These are phyloP conservation scores for Neopestalotiopsis clavispora DNA, from an alignment of 2,329 filamentous ascomycete genomes.

Conservation along the genomic window DNA sequence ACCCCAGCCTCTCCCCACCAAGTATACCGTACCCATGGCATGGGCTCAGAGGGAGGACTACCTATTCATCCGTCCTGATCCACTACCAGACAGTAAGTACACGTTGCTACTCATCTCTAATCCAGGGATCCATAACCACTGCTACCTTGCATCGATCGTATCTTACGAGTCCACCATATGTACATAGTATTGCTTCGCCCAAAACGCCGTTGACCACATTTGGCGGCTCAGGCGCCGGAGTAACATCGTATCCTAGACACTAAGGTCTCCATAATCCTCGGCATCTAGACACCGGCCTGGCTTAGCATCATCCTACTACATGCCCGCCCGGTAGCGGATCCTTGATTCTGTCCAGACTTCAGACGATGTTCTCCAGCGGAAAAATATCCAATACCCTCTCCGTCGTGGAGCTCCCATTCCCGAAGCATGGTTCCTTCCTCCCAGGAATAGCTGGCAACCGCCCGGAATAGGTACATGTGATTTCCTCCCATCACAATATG, in stretches of 20 bases:
- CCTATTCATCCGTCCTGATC: background rate
- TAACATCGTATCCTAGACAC: background rate
- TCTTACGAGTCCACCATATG: background rate
- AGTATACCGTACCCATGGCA: background rate
- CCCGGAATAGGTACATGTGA: background rate
- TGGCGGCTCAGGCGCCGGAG: background rate
- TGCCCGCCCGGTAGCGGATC: background rate
- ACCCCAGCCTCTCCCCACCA: background rate
- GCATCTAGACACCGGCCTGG: background rate
- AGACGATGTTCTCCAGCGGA: background rate
- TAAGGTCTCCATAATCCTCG: background rate
- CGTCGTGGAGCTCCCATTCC: background rate
- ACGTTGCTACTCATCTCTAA: background rate
- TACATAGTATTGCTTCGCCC: background rate
- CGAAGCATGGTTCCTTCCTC: background rate
- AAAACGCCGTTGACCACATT: background rate
- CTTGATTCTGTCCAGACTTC: background rate
- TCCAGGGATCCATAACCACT: background rate
- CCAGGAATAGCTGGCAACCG: background rate
- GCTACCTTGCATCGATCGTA: background rate
- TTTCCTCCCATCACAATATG: background rate
- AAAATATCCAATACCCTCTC: background rate
- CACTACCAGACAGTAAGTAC: background rate
- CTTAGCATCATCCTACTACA: background rate
- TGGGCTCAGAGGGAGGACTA: background rate